These are phyloP conservation scores for Boletus reticuloceps DNA, from an alignment of 768 basidiomycete genomes.

Conservation along the genomic window DNA sequence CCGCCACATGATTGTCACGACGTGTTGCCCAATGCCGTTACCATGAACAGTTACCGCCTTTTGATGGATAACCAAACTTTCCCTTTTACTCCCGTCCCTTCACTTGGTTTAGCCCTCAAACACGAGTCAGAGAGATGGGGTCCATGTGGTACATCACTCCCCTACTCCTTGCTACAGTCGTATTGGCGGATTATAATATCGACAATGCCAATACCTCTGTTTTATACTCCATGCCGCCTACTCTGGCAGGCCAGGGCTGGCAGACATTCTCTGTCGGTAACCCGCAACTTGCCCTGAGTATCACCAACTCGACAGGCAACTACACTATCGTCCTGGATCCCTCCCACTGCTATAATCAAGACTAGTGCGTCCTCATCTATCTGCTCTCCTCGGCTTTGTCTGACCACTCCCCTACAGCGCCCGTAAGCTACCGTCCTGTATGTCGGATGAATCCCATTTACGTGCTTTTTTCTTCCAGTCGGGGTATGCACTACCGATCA, in stretches of 20 bases:
- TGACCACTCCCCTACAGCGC: conserved; percentile 11
- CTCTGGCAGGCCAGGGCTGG: conserved; percentile 12
- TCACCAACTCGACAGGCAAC: conserved; percentile 21
- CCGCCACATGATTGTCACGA: not conserved
- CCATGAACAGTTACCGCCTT: not conserved
- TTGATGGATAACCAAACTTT: not conserved
- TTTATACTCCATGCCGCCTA: conserved; percentile 16
- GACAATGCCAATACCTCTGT: conserved; percentile 25
- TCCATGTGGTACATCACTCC: not conserved
- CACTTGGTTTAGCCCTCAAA: not conserved
- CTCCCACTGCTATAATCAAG: conserved; percentile 21
- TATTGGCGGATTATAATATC: conserved; percentile 20
- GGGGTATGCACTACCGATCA: conserved; percentile 12
- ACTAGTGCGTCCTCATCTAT: conserved; percentile 20
- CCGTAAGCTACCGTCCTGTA: conserved; percentile 8
- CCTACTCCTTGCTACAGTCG: conserved; percentile 14
- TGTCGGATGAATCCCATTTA: not conserved
- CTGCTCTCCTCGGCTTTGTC: not conserved
- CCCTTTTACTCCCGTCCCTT: not conserved
- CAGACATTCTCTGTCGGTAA: not conserved
- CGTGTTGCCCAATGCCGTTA: not conserved
- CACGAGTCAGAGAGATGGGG: not conserved
- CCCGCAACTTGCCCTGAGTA: not conserved
- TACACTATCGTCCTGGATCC: conserved; percentile 15
- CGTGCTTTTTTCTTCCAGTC: conserved; percentile 1